Evolutionary conservation across 768 basidiomycete species (phyloP).

Genomic region (Hygrophorus pudorinus): DNA sequence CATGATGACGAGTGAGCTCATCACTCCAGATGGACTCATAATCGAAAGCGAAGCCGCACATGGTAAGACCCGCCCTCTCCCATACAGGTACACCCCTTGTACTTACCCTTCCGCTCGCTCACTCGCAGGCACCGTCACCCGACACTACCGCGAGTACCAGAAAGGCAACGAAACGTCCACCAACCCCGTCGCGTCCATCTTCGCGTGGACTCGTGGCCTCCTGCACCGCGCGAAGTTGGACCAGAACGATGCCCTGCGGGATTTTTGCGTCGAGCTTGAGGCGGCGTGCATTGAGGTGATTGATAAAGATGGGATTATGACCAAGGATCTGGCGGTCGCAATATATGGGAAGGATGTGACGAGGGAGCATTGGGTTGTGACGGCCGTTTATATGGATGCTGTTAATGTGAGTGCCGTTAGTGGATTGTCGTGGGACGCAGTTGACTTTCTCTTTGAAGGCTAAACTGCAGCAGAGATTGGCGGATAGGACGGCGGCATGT

Average conservation of each 20-base stretch:
- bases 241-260: conserved; percentile 58
- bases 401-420: conserved; percentile 58
- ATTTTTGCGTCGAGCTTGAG: conserved; percentile 78
- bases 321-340: conserved; percentile 91
- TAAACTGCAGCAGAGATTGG: background rate
- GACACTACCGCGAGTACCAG: conserved; percentile 95
- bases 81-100: background rate
- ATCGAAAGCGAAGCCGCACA: conserved; percentile 67
- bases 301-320: conserved; percentile 86
- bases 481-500: background rate
- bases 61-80: background rate
- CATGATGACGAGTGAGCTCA: conserved; percentile 96
- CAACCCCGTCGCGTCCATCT: conserved; percentile 97
- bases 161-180: conserved; percentile 97
- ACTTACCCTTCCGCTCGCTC: background rate
- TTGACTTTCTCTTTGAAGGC: background rate
- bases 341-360: conserved; percentile 89
- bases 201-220: conserved; percentile 96
- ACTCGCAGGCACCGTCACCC: conserved; percentile 70
- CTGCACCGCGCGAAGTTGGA: conserved; percentile 91
- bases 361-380: conserved; percentile 95
- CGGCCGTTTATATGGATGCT: conserved; percentile 86
- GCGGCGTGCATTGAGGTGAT: conserved; percentile 85
- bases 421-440: background rate
- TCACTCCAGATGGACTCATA: conserved; percentile 88